Base-by-base conservation (phyloP, 1,139 yeast species). In the Meyerozyma athensensis region DNA sequence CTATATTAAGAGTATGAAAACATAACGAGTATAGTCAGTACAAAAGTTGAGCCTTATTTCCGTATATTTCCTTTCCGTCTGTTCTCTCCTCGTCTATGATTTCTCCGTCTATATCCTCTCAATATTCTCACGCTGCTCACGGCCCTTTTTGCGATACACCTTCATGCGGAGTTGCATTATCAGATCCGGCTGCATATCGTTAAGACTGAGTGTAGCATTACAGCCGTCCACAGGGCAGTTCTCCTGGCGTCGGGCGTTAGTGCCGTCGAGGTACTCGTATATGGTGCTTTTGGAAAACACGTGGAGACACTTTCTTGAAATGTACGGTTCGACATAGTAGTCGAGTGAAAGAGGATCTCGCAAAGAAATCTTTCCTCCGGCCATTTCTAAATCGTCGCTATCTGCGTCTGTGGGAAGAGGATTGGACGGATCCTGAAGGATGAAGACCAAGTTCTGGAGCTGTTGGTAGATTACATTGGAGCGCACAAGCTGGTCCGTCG, bases 351-450 rank as follows among this genome's bases (percentile, higher is more conserved):
- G 64, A 0, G 92, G 90, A 53, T 87, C 86, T 30, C 66, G 69
- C 39, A 84, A 55, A 32, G 80, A 77, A 14, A 84, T 64, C 37
- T 64, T 74, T 26, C 92, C 92, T 37, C 92, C 94, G 3, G 76
- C 76, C 4, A 82, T 71, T 32, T 69, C 74, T 30, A 82, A 86
- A 9, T 76, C 82, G 23, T 77, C 75, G 8, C 51, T 59, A 4
- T 53, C 65, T 3, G 56, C 61, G 18, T 63, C 74, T 8, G 32
- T 37, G 0, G 74, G 73, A 14, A 70, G 53, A 4, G 72, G 70
- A 30, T 64, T 67, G 39, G 64, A 68, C 0, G 76, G 76, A 38
- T 68, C 50, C 18, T 56, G 45, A 4, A 66, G 39, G 1, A 69
- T 57, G 34, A 62, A 62, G 7, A 53, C 37, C 6, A 59, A 51